Evolutionary conservation across 768 basidiomycete species (phyloP).

Genomic region (Amanita jacksonii): DNA sequence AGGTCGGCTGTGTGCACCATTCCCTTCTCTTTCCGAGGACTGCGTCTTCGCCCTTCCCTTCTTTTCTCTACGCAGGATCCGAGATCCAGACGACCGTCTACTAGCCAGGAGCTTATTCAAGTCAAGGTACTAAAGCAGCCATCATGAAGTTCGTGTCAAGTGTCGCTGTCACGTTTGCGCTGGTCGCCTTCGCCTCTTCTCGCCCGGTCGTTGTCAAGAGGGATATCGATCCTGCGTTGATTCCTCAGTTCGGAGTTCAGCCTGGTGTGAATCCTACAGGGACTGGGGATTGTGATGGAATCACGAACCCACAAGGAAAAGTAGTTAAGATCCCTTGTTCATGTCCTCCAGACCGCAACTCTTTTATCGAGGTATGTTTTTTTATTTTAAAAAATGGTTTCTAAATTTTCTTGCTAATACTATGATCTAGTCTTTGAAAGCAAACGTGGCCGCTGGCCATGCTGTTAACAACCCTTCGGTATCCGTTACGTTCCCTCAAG

Average conservation of each 20-base stretch:
- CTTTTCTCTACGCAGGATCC: neutral
- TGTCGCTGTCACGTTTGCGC: neutral
- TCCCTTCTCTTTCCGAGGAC: neutral
- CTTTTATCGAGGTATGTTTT: slow-evolving; percentile 41
- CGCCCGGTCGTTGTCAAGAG: slow-evolving; percentile 28
- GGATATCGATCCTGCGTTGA: slow-evolving; percentile 46
- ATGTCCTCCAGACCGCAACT: slow-evolving; percentile 48
- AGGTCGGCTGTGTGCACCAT: too few relatives aligned
- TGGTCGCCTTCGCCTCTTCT: slow-evolving; percentile 8
- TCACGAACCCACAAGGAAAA: slow-evolving; percentile 42
- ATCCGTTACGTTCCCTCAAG: slow-evolving; percentile 52
- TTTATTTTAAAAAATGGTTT: too few relatives aligned
- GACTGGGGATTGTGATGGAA: slow-evolving; percentile 65
- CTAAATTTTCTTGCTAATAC: neutral
- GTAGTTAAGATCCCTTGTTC: slow-evolving; percentile 57
- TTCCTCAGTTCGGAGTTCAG: slow-evolving; percentile 48
- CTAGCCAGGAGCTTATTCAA: slow-evolving; percentile 22
- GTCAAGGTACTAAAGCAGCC: neutral
- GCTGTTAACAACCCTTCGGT: slow-evolving; percentile 55
- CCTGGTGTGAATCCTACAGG: slow-evolving; percentile 56
- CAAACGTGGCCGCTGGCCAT: slow-evolving; percentile 52
- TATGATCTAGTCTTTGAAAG: slow-evolving; percentile 29
- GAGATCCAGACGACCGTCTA: slow-evolving; percentile 1
- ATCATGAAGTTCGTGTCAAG: slow-evolving; percentile 2
- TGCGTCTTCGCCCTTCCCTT: neutral